A percentile compares a stretch with the other conserved stretches of the same genome.
Conservation (phyloP, 208 protist species). For the Spongospora subterranea region DNA sequence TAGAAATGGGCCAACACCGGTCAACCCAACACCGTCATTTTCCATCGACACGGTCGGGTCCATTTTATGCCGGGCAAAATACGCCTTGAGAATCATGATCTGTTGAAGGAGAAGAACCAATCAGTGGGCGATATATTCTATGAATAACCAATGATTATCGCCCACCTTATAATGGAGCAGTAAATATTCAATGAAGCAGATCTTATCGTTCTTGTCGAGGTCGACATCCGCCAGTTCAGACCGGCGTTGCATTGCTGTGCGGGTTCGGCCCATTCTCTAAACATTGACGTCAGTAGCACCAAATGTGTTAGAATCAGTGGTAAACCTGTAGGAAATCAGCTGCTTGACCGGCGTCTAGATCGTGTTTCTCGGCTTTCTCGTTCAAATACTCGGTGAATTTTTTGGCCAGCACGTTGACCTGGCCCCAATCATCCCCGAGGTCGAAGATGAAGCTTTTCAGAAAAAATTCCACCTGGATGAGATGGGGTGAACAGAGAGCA, state of each 20-base stretch:
- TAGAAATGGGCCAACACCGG: constrained; percentile 66
- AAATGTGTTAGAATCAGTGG: neutral
- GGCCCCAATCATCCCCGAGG: constrained; percentile 64
- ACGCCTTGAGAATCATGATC: constrained; percentile 69
- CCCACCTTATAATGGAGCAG: constrained; percentile 68
- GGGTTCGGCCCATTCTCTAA: constrained; percentile 60
- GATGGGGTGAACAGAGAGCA: neutral
- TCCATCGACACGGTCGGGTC: constrained; percentile 42
- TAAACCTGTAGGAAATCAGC: constrained; percentile 68
- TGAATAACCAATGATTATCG: neutral
- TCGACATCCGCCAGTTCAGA: constrained; percentile 69
- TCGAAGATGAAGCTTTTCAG: constrained; percentile 69
- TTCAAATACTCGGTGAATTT: constrained; percentile 61
- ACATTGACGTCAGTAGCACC: neutral
- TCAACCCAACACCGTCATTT: constrained; percentile 67
- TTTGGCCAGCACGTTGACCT: constrained; percentile 54
- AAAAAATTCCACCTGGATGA: constrained; percentile 50
- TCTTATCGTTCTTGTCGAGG: constrained; percentile 68
- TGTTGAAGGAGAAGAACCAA: constrained; percentile 41
- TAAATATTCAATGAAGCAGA: constrained; percentile 72
- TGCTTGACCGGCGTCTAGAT: constrained; percentile 65
- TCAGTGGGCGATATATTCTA: constrained; percentile 9
- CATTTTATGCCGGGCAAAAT: constrained; percentile 66
- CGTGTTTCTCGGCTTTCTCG: constrained; percentile 54
- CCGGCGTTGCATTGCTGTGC: constrained; percentile 63